A percentile compares a stretch with the other conserved stretches of the same genome.
phyloP scores from a whole-genome alignment of 73 alveolate genomes.

The Paramecium sonneborni region DNA sequence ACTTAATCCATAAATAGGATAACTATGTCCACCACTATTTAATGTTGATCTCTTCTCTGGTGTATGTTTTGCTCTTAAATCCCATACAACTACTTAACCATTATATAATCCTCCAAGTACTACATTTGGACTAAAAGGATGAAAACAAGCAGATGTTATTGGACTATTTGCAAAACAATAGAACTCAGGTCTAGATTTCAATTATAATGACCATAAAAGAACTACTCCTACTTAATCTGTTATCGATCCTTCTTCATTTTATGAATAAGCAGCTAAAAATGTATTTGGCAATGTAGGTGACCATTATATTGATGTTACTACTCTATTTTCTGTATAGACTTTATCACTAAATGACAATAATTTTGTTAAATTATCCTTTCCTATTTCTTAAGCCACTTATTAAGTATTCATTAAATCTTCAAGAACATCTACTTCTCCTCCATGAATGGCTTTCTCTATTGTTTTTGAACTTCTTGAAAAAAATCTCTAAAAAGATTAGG shows the following conservation, averaged over 20 bases:
- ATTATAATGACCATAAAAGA: slow-evolving; percentile 83
- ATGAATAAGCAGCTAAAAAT: slow-evolving; percentile 84
- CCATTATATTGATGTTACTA: slow-evolving; percentile 43
- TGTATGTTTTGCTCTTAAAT: slow-evolving; percentile 83
- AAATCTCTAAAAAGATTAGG: neutral
- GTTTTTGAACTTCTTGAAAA: slow-evolving; percentile 25
- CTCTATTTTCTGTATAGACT: slow-evolving; percentile 24
- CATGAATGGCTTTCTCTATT: slow-evolving; percentile 23
- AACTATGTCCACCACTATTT: slow-evolving; percentile 81
- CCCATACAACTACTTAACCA: slow-evolving; percentile 94
- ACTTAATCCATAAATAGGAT: slow-evolving; percentile 84
- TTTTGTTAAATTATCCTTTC: neutral
- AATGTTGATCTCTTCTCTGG: slow-evolving; percentile 84
- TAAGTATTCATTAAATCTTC: neutral
- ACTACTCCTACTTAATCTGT: slow-evolving; percentile 90
- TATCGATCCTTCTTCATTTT: slow-evolving; percentile 81
- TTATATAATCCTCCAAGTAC: slow-evolving; percentile 92
- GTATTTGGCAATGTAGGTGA: slow-evolving; percentile 41
- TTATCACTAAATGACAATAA: neutral
- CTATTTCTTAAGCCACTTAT: neutral
- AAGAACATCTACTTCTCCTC: slow-evolving; percentile 1
- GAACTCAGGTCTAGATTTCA: slow-evolving; percentile 89
- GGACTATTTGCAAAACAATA: slow-evolving; percentile 73
- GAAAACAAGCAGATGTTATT: slow-evolving; percentile 85
- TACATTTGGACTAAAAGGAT: slow-evolving; percentile 84